Evolutionary conservation across 495 filamentous ascomycete genomes (phyloP), one percentile per base, ranked within the genome.

Genomic region (Neurospora sublineolata): DNA sequence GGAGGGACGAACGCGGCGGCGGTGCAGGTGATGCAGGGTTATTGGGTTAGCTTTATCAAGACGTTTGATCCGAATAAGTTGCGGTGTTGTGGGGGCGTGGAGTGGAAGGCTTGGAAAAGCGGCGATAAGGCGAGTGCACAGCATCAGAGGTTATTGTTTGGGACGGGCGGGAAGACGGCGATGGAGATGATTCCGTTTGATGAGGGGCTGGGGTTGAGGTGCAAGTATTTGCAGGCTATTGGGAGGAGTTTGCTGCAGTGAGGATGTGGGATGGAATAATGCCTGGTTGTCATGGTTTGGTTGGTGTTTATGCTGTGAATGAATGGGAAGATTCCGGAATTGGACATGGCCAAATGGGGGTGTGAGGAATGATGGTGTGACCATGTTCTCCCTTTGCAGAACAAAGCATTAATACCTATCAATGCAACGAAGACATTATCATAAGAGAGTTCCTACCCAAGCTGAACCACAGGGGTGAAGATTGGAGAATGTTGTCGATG

Each of bases 1-100:
- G 78, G 78, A 6, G 80, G 78, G 68, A 80, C 74, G 3, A 89
- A 91, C 72, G 83, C 79, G 16, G 75, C 78, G 0, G 86, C 89
- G 7, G 79, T 87, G 30, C 84, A 87, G 0, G 79, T 89, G 3
- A 86, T 92, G 73, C 88, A 91, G 73, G 84, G 82, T 0, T 92
- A 92, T 76, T 91, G 88, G 89, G 84, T 87, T 2, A 90, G 88
- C 73, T 93, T 92, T 77, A 88, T 92, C 71, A 79, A 84, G 68
- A 82, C 83, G 1, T 85, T 87, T 71, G 82, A 93, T 79, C 91
- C 91, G 30, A 92, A 93, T 75, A 86, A 73, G 27, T 75, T 81
- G 36, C 64, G 58, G 30, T 58, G 42, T 23, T 37, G 64, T 33
- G 73, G 71, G 14, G 76, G 79, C 30, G 77, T 79, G 1, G 40